Evolutionary conservation across 2,329 filamentous ascomycete species (phyloP).

Genomic region (Xylariaceae sp.): DNA sequence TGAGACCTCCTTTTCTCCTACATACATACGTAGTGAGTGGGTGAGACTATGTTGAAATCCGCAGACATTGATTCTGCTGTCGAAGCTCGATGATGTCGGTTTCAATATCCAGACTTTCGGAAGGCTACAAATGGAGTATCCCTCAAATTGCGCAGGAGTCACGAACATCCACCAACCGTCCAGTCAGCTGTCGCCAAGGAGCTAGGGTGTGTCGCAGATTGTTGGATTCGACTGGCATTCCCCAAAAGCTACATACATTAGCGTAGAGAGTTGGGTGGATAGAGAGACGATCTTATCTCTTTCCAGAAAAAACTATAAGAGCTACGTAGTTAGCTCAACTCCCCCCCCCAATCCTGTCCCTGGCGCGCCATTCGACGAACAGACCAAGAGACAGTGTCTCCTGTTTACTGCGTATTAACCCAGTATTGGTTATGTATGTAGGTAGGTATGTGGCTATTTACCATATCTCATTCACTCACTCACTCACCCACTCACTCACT

Average conservation of each 20-base stretch:
- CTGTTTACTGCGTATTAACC: not conserved
- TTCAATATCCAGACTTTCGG: constrained; percentile 17
- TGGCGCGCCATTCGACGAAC: not conserved
- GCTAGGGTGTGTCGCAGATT: constrained; percentile 41
- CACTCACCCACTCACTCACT: no score
- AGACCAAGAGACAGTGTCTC: not conserved
- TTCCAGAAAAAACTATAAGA: constrained; percentile 24
- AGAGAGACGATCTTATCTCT: constrained; percentile 34
- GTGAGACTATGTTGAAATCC: not conserved
- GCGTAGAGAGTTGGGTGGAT: constrained; percentile 27
- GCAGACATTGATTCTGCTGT: constrained; percentile 17
- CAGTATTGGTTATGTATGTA: not conserved
- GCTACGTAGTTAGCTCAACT: constrained; percentile 13
- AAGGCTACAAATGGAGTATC: constrained; percentile 21
- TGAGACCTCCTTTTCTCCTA: not conserved
- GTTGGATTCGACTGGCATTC: constrained; percentile 35
- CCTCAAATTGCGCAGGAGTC: constrained; percentile 36
- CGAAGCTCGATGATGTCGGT: constrained; percentile 24
- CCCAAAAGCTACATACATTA: constrained; percentile 37
- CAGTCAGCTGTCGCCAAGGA: constrained; percentile 31
- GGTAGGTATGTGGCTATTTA: no score
- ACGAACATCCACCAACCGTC: constrained; percentile 27
- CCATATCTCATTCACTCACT: not conserved
- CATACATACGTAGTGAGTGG: no score
- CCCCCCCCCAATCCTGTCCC: not conserved